phyloP scores from a whole-genome alignment of 805 yeast genomes.

The Metschnikowia reukaufii region DNA sequence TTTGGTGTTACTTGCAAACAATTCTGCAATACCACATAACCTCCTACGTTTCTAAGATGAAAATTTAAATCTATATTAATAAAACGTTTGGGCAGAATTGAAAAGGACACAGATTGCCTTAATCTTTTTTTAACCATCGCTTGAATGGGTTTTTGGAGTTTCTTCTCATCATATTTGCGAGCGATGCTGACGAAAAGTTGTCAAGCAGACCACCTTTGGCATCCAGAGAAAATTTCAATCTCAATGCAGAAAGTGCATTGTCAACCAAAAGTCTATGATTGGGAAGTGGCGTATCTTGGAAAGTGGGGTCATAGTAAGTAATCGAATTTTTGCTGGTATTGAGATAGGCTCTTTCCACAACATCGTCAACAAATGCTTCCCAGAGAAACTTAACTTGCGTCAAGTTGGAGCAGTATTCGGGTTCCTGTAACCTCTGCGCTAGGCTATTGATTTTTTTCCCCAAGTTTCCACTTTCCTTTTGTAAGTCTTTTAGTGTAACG shows the following conservation, averaged over 20 bases:
- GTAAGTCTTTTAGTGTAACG: conserved; percentile 44
- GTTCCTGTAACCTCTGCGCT: conserved; percentile 30
- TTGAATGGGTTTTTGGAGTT: conserved; percentile 39
- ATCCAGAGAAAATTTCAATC: conserved; percentile 31
- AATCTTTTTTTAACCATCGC: conserved; percentile 36
- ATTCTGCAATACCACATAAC: too few species aligned
- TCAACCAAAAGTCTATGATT: conserved; percentile 32
- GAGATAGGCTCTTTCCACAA: conserved; percentile 30
- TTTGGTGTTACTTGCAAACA: too few species aligned
- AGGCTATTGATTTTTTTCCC: conserved; percentile 30
- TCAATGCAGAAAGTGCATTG: conserved; percentile 32
- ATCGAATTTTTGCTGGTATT: conserved; percentile 34
- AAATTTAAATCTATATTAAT: too few species aligned
- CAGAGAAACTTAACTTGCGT: conserved; percentile 28
- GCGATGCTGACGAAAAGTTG: conserved; percentile 26
- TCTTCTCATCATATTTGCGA: conserved; percentile 24
- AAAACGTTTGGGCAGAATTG: not conserved
- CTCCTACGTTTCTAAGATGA: too few species aligned
- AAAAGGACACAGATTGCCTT: not conserved
- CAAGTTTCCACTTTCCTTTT: conserved; percentile 38
- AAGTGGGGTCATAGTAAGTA: conserved; percentile 29
- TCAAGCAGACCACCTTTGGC: conserved; percentile 14
- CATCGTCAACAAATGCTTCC: conserved; percentile 36
- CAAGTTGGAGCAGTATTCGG: conserved; percentile 34
- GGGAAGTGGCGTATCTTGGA: conserved; percentile 22